Percentiles rank a stretch among this genome's conserved stretches.
Conservation (phyloP, 345 rosid genomes). For the Gossypium bickii region DNA sequence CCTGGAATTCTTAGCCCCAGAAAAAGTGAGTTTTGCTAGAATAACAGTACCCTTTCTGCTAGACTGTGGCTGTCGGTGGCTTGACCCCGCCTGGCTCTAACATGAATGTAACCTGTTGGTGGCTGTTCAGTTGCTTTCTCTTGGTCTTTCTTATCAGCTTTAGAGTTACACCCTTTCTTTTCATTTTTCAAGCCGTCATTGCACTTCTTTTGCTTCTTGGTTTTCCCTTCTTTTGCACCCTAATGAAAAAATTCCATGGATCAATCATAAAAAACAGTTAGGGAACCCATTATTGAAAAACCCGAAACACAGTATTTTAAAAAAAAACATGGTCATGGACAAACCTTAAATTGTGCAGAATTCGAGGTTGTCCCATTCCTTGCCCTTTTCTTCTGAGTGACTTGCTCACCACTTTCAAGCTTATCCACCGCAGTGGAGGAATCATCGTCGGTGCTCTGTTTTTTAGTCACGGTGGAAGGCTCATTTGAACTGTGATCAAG, state of each 20-base stretch:
- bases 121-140: slow-evolving; percentile 36
- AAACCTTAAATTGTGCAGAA: slow-evolving; percentile 42
- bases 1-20: too few relatives aligned
- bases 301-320: too few relatives aligned
- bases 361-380: slow-evolving; percentile 23
- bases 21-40: too few relatives aligned
- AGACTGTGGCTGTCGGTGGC: slow-evolving; percentile 77
- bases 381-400: slow-evolving; percentile 42
- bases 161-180: slow-evolving; percentile 19
- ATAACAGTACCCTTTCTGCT: slow-evolving; percentile 59
- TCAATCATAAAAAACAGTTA: not conserved
- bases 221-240: slow-evolving; percentile 42
- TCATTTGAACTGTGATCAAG: slow-evolving; percentile 23
- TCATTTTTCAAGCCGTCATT: slow-evolving; percentile 22
- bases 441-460: slow-evolving; percentile 39
- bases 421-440: slow-evolving; percentile 36
- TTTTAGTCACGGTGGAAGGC: slow-evolving; percentile 30
- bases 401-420: slow-evolving; percentile 45
- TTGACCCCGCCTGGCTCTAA: slow-evolving; percentile 82
- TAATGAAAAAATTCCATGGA: slow-evolving; percentile 10
- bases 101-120: slow-evolving; percentile 67
- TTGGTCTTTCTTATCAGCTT: slow-evolving; percentile 31
- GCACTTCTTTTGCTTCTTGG: slow-evolving; percentile 47
- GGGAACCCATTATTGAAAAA: too few relatives aligned
- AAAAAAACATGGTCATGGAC: too few relatives aligned